phyloP scores from a whole-genome alignment of 176 grass and related monocot species.

The Rhynchospora pubera region DNA sequence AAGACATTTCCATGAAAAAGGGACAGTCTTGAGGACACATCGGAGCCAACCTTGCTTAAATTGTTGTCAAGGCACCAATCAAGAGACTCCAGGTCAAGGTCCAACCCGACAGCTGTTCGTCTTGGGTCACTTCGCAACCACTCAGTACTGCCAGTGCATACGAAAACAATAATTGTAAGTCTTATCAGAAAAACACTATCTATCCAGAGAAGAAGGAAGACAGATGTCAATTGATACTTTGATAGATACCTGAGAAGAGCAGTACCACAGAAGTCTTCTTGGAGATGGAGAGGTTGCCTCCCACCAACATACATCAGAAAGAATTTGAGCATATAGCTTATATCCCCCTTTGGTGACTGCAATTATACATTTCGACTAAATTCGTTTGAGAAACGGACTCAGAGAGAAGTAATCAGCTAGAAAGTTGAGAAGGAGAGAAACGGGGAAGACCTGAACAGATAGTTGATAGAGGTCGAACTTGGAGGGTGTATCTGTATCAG shows the following conservation, averaged over 20 bases:
- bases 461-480: constrained; percentile 87
- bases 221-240: too few species aligned
- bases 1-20: constrained; percentile 95
- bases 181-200: too few species aligned
- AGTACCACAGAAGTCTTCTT: constrained; percentile 95
- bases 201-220: too few species aligned
- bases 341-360: constrained; percentile 84
- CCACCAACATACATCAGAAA: constrained; percentile 84
- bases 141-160: constrained; percentile 35
- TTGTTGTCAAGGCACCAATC: constrained; percentile 89
- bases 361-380: neutral
- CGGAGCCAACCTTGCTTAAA: constrained; percentile 50
- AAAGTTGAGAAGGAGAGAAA: neutral
- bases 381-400: constrained; percentile 18
- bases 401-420: constrained; percentile 8
- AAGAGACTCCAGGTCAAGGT: constrained; percentile 90
- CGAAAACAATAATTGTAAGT: neutral
- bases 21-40: constrained; percentile 67
- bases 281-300: constrained; percentile 58
- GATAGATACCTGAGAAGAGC: constrained; percentile 65
- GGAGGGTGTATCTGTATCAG: constrained; percentile 37
- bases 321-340: constrained; percentile 83
- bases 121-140: constrained; percentile 71
- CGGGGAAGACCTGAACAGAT: constrained; percentile 56
- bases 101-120: constrained; percentile 61